Conservation (phyloP, 176 grass and related monocot species). For the Triticum timopheevii region DNA sequence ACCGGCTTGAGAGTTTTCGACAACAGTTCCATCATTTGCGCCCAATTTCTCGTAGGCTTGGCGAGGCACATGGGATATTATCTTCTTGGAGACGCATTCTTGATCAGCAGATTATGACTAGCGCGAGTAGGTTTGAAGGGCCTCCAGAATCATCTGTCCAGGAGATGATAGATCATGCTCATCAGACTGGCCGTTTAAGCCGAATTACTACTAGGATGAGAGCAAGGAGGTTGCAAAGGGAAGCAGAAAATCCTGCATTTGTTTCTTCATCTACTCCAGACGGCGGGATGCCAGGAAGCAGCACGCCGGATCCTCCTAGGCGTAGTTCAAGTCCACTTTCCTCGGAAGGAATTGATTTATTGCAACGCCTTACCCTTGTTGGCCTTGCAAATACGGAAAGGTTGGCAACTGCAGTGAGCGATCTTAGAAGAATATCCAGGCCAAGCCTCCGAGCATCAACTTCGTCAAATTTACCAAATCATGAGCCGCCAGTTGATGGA, state of each 20-base stretch:
- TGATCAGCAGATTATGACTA: slow-evolving; percentile 67
- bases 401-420: slow-evolving; percentile 60
- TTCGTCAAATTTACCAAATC: slow-evolving; percentile 59
- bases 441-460: slow-evolving; percentile 61
- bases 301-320: slow-evolving; percentile 30
- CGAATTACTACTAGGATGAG: slow-evolving; percentile 67
- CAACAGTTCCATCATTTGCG: slow-evolving; percentile 86
- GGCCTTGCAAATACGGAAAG: slow-evolving; percentile 65
- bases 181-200: slow-evolving; percentile 31
- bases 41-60: slow-evolving; percentile 81
- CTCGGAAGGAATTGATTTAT: slow-evolving; percentile 75
- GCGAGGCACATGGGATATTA: slow-evolving; percentile 72
- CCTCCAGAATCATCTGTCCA: slow-evolving; percentile 55
- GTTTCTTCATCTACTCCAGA: slow-evolving; percentile 27
- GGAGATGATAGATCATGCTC: slow-evolving; percentile 71
- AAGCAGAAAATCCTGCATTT: slow-evolving; percentile 39
- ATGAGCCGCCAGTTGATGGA: slow-evolving; percentile 35
- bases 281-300: slow-evolving; percentile 36
- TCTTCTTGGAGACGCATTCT: slow-evolving; percentile 68
- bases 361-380: slow-evolving; percentile 62
- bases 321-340: slow-evolving; percentile 54
- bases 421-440: slow-evolving; percentile 68
- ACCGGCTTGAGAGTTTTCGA: slow-evolving; percentile 82
- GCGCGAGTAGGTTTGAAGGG: slow-evolving; percentile 46
- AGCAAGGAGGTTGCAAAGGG: slow-evolving; percentile 77